Evolutionary conservation across 1,284 basidiomycete species (phyloP).

Genomic region (Cystobasidium pallidum): DNA sequence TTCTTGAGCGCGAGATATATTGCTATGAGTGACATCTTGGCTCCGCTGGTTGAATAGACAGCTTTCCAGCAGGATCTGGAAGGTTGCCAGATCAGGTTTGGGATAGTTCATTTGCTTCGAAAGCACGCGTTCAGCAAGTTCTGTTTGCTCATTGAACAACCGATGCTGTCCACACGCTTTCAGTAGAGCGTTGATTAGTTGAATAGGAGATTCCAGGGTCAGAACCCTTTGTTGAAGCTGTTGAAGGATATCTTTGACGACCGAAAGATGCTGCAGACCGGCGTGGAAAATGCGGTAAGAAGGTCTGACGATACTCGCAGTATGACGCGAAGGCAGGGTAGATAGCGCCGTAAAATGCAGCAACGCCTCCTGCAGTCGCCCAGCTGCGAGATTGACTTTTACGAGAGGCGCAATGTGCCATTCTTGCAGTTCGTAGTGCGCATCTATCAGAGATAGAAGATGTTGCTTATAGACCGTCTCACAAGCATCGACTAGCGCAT

Average conservation of each 20-base stretch:
- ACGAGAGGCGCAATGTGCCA: constrained; percentile 37
- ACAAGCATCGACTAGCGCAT: constrained; percentile 26
- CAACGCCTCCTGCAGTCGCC: constrained; percentile 7
- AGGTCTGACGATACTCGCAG: not conserved
- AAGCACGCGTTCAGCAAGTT: constrained; percentile 11
- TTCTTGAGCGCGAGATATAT: constrained; percentile 11
- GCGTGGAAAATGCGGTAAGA: constrained; percentile 9
- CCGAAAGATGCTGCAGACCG: constrained; percentile 35
- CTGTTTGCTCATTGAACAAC: not conserved
- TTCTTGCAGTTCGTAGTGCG: constrained; percentile 4
- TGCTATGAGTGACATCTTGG: constrained; percentile 1
- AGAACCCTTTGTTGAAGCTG: constrained; percentile 8
- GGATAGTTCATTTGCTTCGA: not conserved
- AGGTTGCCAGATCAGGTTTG: constrained; percentile 1
- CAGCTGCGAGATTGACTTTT: constrained; percentile 17
- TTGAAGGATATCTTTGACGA: not conserved
- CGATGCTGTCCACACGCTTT: constrained; percentile 30
- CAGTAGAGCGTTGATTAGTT: constrained; percentile 24
- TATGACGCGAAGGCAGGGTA: constrained; percentile 5
- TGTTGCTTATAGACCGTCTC: constrained; percentile 5
- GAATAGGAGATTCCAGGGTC: constrained; percentile 3
- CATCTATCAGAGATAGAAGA: not conserved
- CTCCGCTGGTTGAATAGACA: not conserved
- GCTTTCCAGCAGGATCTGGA: constrained; percentile 5
- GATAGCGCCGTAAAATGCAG: not conserved